Base-by-base conservation (phyloP, 1,284 basidiomycete species). In the Fistulinella staudtii region DNA sequence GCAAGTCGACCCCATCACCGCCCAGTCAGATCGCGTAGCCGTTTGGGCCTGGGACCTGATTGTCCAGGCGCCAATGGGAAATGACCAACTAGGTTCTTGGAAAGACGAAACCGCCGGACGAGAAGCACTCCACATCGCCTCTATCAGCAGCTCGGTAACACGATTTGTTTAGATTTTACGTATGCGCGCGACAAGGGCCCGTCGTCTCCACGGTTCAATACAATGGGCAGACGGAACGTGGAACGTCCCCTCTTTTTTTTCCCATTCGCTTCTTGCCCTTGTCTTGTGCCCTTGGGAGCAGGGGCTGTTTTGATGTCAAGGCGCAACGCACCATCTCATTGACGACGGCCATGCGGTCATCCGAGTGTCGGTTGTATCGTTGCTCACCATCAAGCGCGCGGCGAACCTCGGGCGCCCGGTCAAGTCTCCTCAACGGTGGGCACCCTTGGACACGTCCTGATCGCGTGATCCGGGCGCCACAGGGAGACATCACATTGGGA, bases 401-500 rank as follows among this genome's bases (percentile, higher is more conserved):
- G 14, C 2, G 14, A 14, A 14, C 28, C 6, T 2, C 15, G 8
- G 31, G 31, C 31, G 15, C 6, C 31, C n/a, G n/a, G 13, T 30
- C 10, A n/a, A 18, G 7, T 13, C n/a, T 33, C n/a, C 30, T 31
- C 13, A 31, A 15, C 15, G 17, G 30, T 33, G 30, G 15, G 15
- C 13, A 21, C 23, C 14, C n/a, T 21, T 8, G n/a, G 14, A 14
- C 13, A 7, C n/a, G 11, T 7, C 21, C 31, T 15, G 36, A 22
- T 31, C 47, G 48, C 34, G 39, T 39, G 51, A 51, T 56, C 39
- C 40, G 14, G 22, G n/a, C 25, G 15, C 20, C 24, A 39, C 39
- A 42, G 18, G 24, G 23, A 34, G 27, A 35, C n/a, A 41, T 41
- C 46, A 15, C 23, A 31, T 39, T 40, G 47, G 36, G 27, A 39